Base-by-base conservation (phyloP, 2,329 filamentous ascomycete genomes). In the Botryosphaeria dothidea region DNA sequence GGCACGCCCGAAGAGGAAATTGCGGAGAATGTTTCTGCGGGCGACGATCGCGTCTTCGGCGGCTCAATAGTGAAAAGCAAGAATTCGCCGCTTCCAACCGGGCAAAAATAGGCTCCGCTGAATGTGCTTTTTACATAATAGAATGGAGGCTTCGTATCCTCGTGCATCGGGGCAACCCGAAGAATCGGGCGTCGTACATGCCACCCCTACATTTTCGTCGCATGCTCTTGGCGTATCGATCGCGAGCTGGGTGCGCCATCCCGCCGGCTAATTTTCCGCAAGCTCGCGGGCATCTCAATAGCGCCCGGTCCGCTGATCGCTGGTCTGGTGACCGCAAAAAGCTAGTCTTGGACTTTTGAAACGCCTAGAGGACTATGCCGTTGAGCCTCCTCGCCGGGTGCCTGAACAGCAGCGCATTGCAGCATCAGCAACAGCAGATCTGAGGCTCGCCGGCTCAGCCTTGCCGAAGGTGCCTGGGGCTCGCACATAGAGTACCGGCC, bases 251-350 rank as follows among this genome's bases (percentile, higher is more conserved):
- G 15, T 9, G 36, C 36, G 15, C 31, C 31, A 6, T 11, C 31
- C 31, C 31, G 31, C 11, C 36, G 36, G 7, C 36, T 9, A 41
- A 17, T 41, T 41, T 41, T 2, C 36, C 6, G 8, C 36, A 9
- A 13, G 36, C 9, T n/a, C 31, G 31, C 38, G 51, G 27, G 13
- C 13, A 9, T 27, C 31, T n/a, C 52, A 56, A 41, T 56, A 17
- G 52, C 52, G 34, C 34, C 17, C 52, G 52, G 52, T 56, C 52
- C 52, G 31, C 52, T 21, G 52, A 56, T 56, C 52, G 15, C 36
- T 41, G 36, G 36, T 41, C 36, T 41, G 36, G 36, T 41, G 36
- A 41, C 36, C 4, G 36, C 11, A n/a, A 41, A 2, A 41, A 13
- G 36, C 36, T 34, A 4, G 1, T 15, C 4, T 41, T 41, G 7